Percentiles rank a stretch among this genome's conserved stretches.
Evolutionary conservation across 345 rosid genomes (phyloP).

Genomic region (Hibiscus trionum): DNA sequence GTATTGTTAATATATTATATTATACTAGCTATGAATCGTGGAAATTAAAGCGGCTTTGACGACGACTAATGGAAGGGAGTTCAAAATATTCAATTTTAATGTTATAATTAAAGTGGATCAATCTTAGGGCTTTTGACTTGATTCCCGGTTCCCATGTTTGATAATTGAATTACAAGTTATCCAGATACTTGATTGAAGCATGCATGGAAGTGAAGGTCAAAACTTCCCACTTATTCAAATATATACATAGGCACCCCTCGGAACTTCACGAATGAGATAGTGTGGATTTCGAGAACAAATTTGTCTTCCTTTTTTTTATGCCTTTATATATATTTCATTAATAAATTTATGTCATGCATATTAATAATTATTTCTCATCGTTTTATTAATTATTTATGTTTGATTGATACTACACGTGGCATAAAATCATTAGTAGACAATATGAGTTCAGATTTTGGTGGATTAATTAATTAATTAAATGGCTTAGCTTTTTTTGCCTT

Average conservation of each 20-base stretch:
- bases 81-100: not conserved
- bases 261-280: too few relatives aligned
- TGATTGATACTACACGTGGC: too few relatives aligned
- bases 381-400: too few relatives aligned
- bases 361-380: too few relatives aligned
- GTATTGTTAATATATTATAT: not conserved
- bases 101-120: not conserved
- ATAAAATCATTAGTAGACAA: too few relatives aligned
- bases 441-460: constrained; percentile 1
- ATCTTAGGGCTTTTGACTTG: not conserved
- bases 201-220: constrained; percentile 3
- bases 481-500: constrained; percentile 3
- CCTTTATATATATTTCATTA: too few relatives aligned
- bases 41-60: not conserved
- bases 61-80: not conserved
- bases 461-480: constrained; percentile 1
- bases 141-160: not conserved
- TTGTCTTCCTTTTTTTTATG: too few relatives aligned
- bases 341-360: too few relatives aligned
- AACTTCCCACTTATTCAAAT: not conserved
- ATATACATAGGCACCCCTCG: too few relatives aligned
- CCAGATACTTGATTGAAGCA: not conserved
- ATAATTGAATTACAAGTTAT: not conserved
- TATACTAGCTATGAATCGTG: not conserved
- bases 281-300: too few relatives aligned